phyloP scores from a whole-genome alignment of 2,329 filamentous ascomycete genomes.

The Aspergillus sp. region DNA sequence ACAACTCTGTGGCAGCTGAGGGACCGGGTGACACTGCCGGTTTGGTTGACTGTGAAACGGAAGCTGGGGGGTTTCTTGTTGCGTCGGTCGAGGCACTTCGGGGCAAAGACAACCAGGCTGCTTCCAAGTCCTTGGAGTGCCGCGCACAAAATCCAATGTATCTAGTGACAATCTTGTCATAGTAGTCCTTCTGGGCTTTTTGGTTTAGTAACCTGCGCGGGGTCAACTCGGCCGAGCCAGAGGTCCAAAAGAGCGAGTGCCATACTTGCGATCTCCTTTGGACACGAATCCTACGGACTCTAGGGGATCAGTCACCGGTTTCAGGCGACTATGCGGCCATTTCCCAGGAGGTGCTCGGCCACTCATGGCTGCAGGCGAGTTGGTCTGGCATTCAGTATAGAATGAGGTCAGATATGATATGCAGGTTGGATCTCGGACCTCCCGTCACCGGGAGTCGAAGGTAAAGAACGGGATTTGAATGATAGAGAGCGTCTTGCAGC shows the following conservation, averaged over 20 bases:
- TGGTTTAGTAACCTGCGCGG: slow-evolving; percentile 64
- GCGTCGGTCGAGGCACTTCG: slow-evolving; percentile 39
- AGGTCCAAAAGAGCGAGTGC: neutral
- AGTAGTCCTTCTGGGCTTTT: slow-evolving; percentile 81
- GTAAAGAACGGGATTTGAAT: neutral
- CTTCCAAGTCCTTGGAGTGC: slow-evolving; percentile 70
- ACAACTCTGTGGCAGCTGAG: slow-evolving; percentile 62
- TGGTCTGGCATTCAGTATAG: neutral
- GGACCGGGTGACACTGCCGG: slow-evolving; percentile 28
- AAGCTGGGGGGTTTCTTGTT: slow-evolving; percentile 40
- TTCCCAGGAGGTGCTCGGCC: slow-evolving; percentile 18
- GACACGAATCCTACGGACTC: slow-evolving; percentile 82
- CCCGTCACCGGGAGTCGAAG: neutral
- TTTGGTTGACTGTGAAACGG: slow-evolving; percentile 22
- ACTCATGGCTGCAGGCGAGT: slow-evolving; percentile 17
- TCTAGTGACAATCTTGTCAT: slow-evolving; percentile 79
- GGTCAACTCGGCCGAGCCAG: slow-evolving; percentile 19
- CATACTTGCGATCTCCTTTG: slow-evolving; percentile 82
- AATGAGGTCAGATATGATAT: slow-evolving; percentile 1
- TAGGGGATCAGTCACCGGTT: slow-evolving; percentile 74
- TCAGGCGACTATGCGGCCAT: slow-evolving; percentile 53
- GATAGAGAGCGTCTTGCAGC: neutral
- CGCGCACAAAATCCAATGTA: slow-evolving; percentile 88
- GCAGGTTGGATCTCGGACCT: neutral
- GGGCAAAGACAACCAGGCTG: slow-evolving; percentile 68